phyloP scores from a whole-genome alignment of 2,329 filamentous ascomycete genomes.

The Paraconiothyrium brasiliense region DNA sequence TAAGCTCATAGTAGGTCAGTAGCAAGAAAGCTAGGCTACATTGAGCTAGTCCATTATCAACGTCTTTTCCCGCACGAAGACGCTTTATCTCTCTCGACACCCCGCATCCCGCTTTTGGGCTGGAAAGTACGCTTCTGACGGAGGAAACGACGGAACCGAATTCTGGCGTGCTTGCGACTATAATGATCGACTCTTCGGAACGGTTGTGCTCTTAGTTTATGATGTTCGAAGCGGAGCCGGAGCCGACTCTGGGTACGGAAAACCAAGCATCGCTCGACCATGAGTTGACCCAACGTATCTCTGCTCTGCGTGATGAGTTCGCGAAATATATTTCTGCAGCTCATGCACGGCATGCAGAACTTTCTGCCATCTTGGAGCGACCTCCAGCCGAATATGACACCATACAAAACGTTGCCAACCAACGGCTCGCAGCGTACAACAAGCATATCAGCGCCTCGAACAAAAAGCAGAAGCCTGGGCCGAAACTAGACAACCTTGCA shows the following conservation, averaged over 20 bases:
- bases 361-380: neutral
- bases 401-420: neutral
- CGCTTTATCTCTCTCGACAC: neutral
- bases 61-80: neutral
- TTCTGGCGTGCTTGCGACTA: neutral
- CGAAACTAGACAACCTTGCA: neutral
- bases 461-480: neutral
- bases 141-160: neutral
- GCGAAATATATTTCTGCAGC: neutral
- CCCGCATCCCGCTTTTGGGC: neutral
- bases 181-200: neutral
- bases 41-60: neutral
- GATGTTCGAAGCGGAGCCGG: neutral
- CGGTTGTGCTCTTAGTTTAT: neutral
- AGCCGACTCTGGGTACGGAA: neutral
- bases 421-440: neutral
- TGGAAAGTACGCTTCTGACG: neutral
- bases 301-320: neutral
- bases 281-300: neutral
- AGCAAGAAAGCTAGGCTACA: neutral
- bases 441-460: neutral
- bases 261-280: neutral
- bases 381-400: conserved; percentile 2
- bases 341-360: neutral
- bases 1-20: neutral